phyloP scores from a whole-genome alignment of 106 monocot genomes.

The Dendrobium chrysotoxum region DNA sequence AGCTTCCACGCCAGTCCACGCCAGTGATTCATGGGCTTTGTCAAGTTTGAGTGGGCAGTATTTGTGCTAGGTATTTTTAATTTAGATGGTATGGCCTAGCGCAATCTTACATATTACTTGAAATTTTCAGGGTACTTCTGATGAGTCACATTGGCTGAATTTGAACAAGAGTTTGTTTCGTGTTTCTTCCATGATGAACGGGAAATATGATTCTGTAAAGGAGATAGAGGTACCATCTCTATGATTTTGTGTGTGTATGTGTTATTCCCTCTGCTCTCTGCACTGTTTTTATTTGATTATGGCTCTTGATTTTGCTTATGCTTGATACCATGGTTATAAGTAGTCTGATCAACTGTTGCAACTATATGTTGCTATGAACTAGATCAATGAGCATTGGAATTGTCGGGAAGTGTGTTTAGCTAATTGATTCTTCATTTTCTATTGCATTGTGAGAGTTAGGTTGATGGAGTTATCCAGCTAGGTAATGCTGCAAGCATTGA shows the following conservation, averaged over 20 bases:
- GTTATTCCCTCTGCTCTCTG: background rate
- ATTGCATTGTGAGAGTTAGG: slow-evolving; percentile 22
- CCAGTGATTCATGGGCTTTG: background rate
- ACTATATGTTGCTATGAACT: background rate
- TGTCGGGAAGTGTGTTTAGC: background rate
- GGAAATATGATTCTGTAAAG: slow-evolving; percentile 62
- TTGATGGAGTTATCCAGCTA: slow-evolving; percentile 40
- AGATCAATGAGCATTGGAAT: background rate
- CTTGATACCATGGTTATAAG: background rate
- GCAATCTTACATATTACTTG: background rate
- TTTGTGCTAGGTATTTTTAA: background rate
- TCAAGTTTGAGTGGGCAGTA: background rate
- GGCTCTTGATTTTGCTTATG: background rate
- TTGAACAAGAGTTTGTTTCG: slow-evolving; percentile 82
- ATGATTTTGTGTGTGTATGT: background rate
- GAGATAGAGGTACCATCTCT: slow-evolving; percentile 59
- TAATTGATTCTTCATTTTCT: background rate
- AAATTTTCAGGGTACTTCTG: slow-evolving; percentile 61
- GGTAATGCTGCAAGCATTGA: slow-evolving; percentile 2
- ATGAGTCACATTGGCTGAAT: slow-evolving; percentile 81
- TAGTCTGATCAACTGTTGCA: background rate
- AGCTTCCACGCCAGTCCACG: background rate
- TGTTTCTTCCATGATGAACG: slow-evolving; percentile 93
- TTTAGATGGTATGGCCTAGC: background rate
- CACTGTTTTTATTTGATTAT: background rate